Conservation (phyloP, 1,284 basidiomycete genomes). For the Cryptococcus amylolentus region DNA sequence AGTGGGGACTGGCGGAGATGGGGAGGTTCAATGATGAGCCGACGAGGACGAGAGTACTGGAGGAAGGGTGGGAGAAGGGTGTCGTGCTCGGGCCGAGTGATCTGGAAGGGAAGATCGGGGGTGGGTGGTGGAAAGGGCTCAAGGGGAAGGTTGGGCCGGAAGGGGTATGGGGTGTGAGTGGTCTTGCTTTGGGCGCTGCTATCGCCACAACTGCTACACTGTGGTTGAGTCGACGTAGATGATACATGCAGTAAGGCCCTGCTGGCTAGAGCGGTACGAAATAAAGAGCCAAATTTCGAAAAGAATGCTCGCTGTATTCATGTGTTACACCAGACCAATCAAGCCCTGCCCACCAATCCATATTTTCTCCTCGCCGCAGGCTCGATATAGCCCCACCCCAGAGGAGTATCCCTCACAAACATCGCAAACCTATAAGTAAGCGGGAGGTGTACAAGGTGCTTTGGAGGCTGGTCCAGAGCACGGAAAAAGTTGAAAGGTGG, state of each 20-base stretch:
- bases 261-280: neutral
- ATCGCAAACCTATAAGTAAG: conserved; percentile 39
- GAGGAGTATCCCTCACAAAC: conserved; percentile 37
- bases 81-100: conserved; percentile 38
- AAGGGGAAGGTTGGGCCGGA: neutral
- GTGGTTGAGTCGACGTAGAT: no score
- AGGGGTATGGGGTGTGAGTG: neutral
- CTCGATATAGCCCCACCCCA: conserved; percentile 43
- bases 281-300: neutral
- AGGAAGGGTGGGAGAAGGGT: conserved; percentile 49
- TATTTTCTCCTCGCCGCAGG: conserved; percentile 49
- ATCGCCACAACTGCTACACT: no score
- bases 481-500: conserved; percentile 37
- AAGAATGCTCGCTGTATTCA: neutral
- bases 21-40: conserved; percentile 38
- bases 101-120: conserved; percentile 5
- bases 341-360: conserved; percentile 24
- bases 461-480: conserved; percentile 31
- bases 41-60: conserved; percentile 36
- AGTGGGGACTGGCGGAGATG: conserved; percentile 55
- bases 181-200: neutral
- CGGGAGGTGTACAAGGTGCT: conserved; percentile 40
- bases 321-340: neutral
- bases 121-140: neutral
- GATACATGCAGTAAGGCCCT: no score